A percentile compares a stretch with the other conserved stretches of the same genome.
Conservation (phyloP, 2,329 filamentous ascomycete genomes). For the Diaporthe sp. region DNA sequence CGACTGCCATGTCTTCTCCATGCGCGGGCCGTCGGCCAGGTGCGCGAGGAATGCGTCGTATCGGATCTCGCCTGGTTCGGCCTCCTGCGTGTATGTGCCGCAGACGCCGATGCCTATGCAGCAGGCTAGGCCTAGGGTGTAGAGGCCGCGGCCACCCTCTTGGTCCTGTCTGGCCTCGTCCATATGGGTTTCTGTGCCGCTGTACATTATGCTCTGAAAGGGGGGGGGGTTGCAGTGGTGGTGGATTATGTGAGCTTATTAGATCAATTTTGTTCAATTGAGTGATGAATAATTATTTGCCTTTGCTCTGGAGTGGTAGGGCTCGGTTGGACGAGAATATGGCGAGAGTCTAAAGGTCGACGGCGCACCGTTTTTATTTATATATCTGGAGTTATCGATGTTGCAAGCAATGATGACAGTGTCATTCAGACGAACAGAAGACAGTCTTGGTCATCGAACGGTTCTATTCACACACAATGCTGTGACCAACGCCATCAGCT, state of each 20-base stretch:
- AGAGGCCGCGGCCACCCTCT: not conserved
- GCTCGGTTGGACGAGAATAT: not conserved
- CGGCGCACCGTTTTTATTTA: no score
- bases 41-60: not conserved
- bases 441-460: not conserved
- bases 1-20: not conserved
- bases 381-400: not conserved
- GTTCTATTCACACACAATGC: not conserved
- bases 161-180: not conserved
- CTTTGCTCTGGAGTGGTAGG: not conserved
- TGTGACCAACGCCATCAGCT: not conserved
- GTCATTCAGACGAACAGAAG: not conserved
- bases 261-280: no score
- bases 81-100: not conserved
- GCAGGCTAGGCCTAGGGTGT: not conserved
- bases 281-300: not conserved
- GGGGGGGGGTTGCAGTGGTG: not conserved
- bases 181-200: not conserved
- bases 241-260: no score
- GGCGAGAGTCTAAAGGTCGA: not conserved
- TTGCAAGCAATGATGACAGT: not conserved
- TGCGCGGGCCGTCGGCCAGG: not conserved
- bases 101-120: not conserved
- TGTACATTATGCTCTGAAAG: not conserved
- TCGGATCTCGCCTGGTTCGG: not conserved